These are phyloP conservation scores for Penicillium psychrofluorescens DNA, from an alignment of 495 filamentous ascomycete species.

Conservation along the genomic window DNA sequence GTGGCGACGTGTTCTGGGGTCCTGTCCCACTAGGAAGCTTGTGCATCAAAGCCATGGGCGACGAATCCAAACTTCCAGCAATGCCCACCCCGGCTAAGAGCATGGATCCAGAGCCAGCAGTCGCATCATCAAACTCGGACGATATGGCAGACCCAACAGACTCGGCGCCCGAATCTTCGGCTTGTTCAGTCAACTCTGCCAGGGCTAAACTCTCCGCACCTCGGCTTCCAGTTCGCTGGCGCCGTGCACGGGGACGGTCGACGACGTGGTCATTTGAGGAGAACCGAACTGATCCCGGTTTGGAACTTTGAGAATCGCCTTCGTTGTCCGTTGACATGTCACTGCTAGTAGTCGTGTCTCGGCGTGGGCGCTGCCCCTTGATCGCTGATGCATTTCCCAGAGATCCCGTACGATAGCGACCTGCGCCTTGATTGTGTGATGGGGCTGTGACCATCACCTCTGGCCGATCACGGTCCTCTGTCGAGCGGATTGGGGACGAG, in stretches of 20 bases:
- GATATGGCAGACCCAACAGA: slow-evolving; percentile 58
- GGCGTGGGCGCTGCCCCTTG: slow-evolving; percentile 64
- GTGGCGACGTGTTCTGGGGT: slow-evolving; percentile 44
- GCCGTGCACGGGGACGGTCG: slow-evolving; percentile 49
- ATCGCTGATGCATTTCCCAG: slow-evolving; percentile 62
- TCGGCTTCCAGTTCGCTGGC: slow-evolving; percentile 50
- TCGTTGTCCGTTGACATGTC: slow-evolving; percentile 91
- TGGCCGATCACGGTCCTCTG: slow-evolving; percentile 41
- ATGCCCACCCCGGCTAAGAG: slow-evolving; percentile 46
- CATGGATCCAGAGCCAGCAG: slow-evolving; percentile 51
- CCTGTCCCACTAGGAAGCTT: slow-evolving; percentile 31
- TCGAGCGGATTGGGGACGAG: slow-evolving; percentile 72
- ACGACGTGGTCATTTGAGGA: slow-evolving; percentile 43
- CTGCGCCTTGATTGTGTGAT: slow-evolving; percentile 39
- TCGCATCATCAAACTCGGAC: slow-evolving; percentile 62
- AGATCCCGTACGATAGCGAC: slow-evolving; percentile 59
- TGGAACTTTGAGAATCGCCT: slow-evolving; percentile 61
- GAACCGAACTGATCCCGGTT: slow-evolving; percentile 50
- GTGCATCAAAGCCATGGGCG: slow-evolving; percentile 37
- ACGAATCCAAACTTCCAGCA: slow-evolving; percentile 34
- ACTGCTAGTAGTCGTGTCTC: slow-evolving; percentile 86
- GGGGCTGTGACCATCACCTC: slow-evolving; percentile 52
- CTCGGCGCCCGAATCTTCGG: slow-evolving; percentile 57
- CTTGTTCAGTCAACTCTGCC: slow-evolving; percentile 40
- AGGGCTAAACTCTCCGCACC: slow-evolving; percentile 30